phyloP scores from a whole-genome alignment of 257 asterid genomes.

The Ophiorrhiza pumila region DNA sequence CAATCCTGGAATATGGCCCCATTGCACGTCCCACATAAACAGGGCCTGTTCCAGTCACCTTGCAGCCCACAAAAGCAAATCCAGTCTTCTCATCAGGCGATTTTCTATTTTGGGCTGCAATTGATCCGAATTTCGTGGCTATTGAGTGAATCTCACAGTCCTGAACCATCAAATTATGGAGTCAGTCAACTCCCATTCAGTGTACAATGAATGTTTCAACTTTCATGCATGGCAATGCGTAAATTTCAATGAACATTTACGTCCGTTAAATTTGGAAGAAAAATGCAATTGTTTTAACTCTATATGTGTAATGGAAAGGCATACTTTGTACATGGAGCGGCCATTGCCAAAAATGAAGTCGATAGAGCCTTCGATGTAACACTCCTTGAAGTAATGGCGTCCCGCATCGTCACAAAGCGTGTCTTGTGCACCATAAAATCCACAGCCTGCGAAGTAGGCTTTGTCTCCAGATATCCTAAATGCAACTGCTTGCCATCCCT shows the following conservation, averaged over 20 bases:
- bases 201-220: no score
- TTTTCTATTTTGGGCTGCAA: constrained; percentile 78
- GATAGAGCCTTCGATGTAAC: constrained; percentile 86
- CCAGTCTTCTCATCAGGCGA: constrained; percentile 62
- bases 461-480: constrained; percentile 87
- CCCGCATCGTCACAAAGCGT: constrained; percentile 91
- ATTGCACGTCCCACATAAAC: constrained; percentile 87
- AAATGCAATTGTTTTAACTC: no score
- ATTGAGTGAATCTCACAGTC: constrained; percentile 80
- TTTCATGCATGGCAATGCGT: no score
- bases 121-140: constrained; percentile 73
- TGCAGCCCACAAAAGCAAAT: constrained; percentile 63
- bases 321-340: constrained; percentile 83
- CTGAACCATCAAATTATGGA: constrained; percentile 33
- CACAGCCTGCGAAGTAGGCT: constrained; percentile 82
- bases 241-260: no score
- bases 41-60: constrained; percentile 73
- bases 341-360: constrained; percentile 95
- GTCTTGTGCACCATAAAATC: constrained; percentile 89
- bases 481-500: constrained; percentile 96
- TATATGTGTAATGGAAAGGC: neutral
- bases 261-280: no score
- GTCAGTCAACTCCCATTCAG: neutral
- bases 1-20: constrained; percentile 85
- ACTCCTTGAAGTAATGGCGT: constrained; percentile 89